Base-by-base conservation (phyloP, 2,329 filamentous ascomycete genomes). In the Colletotrichum lindemuthianum region DNA sequence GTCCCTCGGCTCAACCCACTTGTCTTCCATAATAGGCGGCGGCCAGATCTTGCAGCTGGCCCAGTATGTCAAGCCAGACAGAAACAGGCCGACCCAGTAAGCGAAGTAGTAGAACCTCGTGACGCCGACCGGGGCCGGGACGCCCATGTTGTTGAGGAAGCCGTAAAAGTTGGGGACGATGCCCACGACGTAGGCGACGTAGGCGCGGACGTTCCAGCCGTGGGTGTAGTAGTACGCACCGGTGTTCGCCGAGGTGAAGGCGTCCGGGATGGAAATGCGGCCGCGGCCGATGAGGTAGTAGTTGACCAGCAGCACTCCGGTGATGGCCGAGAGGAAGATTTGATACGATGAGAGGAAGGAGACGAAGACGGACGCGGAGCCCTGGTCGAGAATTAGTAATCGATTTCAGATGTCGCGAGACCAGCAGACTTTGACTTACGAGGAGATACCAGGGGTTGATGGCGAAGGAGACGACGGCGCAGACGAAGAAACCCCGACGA, bases 41-140 rank as follows among this genome's bases (percentile, higher is more conserved):
- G 69, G 69, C 59, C 65, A 71, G 33, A 71, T 40, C 40, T 51
- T 63, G 59, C 68, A 68, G 1, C 60, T 34, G 2, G 47, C 15
- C 67, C 63, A 71, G 44, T 72, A 78, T 0, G 68, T 65, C 1
- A 61, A 50, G 16, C 73, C 72, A 8, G 70, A 70, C 10, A 87
- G 74, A 56, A 82, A 79, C 59, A 88, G 78, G 4, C 82, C 81
- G 6, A 86, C 84, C 68, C 82, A 81, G 59, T 82, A 84, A 0
- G 85, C 84, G 32, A 88, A 76, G 65, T 85, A 86, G 69, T 88
- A 88, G 72, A 87, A 86, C 13, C 73, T 70, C 1, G 71, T 74
- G 3, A 77, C 69, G 0, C 73, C 74, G 0, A 73, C 5, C 1
- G 78, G 77, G 0, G 74, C 75, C 0, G 52, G 4, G 4, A 81